These are phyloP conservation scores for Hermanozyma aechmeae DNA, from an alignment of 805 yeast genomes.

Conservation along the genomic window DNA sequence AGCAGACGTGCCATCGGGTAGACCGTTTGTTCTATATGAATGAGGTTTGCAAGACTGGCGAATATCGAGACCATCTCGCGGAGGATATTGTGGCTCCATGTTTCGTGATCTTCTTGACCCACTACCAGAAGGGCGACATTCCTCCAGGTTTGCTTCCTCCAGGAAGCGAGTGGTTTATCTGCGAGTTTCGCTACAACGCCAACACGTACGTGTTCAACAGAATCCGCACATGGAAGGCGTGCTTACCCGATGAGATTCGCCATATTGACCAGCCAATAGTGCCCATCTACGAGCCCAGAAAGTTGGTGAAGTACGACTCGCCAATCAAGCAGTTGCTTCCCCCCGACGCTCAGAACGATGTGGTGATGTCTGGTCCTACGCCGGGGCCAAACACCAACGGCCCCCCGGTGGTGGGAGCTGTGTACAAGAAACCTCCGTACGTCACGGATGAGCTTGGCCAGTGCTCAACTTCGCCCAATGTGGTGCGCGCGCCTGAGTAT, in stretches of 20 bases:
- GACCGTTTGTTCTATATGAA: slow-evolving; percentile 86
- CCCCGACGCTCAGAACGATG: slow-evolving; percentile 59
- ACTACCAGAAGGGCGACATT: slow-evolving; percentile 92
- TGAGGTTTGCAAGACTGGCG: slow-evolving; percentile 95
- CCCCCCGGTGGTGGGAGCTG: slow-evolving; percentile 93
- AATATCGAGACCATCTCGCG: slow-evolving; percentile 86
- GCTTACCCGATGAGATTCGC: slow-evolving; percentile 93
- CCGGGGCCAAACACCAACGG: slow-evolving; percentile 71
- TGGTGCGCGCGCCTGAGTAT: slow-evolving; percentile 27
- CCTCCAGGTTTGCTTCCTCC: slow-evolving; percentile 49
- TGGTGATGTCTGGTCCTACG: slow-evolving; percentile 75
- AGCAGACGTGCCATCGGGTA: slow-evolving; percentile 90
- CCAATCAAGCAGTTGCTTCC: slow-evolving; percentile 77
- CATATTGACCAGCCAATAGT: slow-evolving; percentile 67
- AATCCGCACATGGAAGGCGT: slow-evolving; percentile 97
- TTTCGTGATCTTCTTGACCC: slow-evolving; percentile 88
- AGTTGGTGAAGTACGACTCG: slow-evolving; percentile 68
- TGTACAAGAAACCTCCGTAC: slow-evolving; percentile 66
- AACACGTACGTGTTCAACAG: slow-evolving; percentile 84
- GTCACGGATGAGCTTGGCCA: slow-evolving; percentile 80
- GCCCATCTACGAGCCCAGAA: slow-evolving; percentile 58
- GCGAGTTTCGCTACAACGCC: slow-evolving; percentile 93
- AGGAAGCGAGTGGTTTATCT: slow-evolving; percentile 82
- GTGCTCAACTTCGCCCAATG: slow-evolving; percentile 37
- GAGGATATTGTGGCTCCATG: slow-evolving; percentile 89